phyloP scores from a whole-genome alignment of 495 filamentous ascomycete species.

The Aspergillus egyptiacus region DNA sequence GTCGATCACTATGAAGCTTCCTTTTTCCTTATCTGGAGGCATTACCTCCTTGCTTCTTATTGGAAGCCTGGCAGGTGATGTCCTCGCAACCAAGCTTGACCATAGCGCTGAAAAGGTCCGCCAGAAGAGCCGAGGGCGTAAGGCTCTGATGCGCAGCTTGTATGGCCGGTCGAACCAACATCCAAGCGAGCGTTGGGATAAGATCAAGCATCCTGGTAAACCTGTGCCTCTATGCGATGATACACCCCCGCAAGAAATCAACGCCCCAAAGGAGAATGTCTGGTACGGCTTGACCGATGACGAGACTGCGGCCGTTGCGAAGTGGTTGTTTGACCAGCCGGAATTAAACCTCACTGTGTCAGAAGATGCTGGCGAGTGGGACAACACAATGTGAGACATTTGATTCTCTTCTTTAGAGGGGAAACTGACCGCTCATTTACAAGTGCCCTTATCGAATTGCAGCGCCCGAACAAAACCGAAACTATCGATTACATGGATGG shows the following conservation, averaged over 20 bases:
- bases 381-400: constrained; percentile 14
- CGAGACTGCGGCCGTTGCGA: constrained; percentile 14
- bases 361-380: constrained; percentile 13
- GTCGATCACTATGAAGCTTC: constrained; percentile 10
- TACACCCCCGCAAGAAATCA: constrained; percentile 9
- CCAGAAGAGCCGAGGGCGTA: constrained; percentile 4
- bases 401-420: background rate
- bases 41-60: constrained; percentile 12
- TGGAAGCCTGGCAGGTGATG: constrained; percentile 10
- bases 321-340: constrained; percentile 11
- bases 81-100: constrained; percentile 10
- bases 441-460: constrained; percentile 16
- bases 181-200: constrained; percentile 2
- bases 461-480: constrained; percentile 16
- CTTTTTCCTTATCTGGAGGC: constrained; percentile 7
- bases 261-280: constrained; percentile 14
- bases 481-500: constrained; percentile 9
- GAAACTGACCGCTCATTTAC: background rate
- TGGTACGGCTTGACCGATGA: constrained; percentile 13
- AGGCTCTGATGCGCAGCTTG: constrained; percentile 10
- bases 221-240: constrained; percentile 1
- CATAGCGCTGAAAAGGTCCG: constrained; percentile 2
- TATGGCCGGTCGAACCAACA: constrained; percentile 9
- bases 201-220: background rate
- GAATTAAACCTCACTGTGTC: constrained; percentile 14